phyloP scores from a whole-genome alignment of 164 flowering plant species.

The Cinnamomum chago region DNA sequence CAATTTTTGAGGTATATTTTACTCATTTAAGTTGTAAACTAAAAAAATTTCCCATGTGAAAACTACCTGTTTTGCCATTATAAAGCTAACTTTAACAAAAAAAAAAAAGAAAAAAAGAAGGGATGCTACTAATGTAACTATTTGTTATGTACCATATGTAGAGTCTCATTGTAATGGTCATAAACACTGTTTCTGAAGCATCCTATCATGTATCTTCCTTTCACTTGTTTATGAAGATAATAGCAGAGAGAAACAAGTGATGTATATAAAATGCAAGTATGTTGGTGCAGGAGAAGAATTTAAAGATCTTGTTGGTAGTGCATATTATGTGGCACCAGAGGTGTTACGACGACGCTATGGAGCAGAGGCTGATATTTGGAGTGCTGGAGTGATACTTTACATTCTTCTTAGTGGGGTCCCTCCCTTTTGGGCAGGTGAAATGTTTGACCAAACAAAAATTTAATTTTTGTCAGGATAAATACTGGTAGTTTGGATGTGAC shows the following conservation, averaged over 20 bases:
- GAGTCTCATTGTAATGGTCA: too few species aligned
- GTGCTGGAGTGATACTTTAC: conserved; percentile 91
- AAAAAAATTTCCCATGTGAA: too few species aligned
- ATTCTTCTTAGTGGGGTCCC: conserved; percentile 94
- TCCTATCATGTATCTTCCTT: background rate
- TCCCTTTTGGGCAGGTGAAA: conserved; percentile 92
- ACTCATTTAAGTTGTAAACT: too few species aligned
- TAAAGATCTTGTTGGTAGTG: conserved; percentile 94
- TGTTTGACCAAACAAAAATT: background rate
- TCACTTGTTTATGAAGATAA: background rate
- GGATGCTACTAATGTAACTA: too few species aligned
- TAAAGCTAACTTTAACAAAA: too few species aligned
- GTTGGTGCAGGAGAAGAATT: conserved; percentile 68
- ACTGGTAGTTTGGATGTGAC: background rate
- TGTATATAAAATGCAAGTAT: background rate
- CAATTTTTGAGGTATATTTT: too few species aligned
- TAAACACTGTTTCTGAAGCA: background rate
- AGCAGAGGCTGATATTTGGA: conserved; percentile 90
- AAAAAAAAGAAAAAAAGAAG: too few species aligned
- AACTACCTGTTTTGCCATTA: too few species aligned
- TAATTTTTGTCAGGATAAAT: background rate
- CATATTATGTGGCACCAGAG: conserved; percentile 97
- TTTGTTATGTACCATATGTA: too few species aligned
- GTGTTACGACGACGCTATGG: conserved; percentile 78
- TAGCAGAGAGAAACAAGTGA: background rate